These are phyloP conservation scores for Cylindrotheca fusiformis DNA, from an alignment of 108 stramenopile species.

Conservation along the genomic window DNA sequence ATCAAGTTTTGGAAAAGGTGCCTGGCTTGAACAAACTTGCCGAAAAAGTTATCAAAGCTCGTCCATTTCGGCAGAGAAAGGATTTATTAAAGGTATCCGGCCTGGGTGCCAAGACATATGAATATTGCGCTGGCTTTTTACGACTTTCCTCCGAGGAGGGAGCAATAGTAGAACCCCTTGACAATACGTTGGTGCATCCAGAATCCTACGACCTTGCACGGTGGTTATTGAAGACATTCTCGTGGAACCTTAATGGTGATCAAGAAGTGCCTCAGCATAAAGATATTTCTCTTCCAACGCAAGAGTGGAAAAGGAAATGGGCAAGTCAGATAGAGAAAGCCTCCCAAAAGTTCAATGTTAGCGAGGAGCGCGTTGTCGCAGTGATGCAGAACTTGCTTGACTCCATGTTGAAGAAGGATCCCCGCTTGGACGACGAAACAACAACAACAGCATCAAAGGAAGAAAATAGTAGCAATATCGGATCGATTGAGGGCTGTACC, in stretches of 20 bases:
- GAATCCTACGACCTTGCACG: slow-evolving; percentile 60
- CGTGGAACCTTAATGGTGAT: slow-evolving; percentile 29
- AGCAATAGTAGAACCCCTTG: slow-evolving; percentile 49
- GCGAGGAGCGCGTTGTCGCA: slow-evolving; percentile 33
- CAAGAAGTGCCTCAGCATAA: slow-evolving; percentile 15
- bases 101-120: slow-evolving; percentile 59
- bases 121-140: slow-evolving; percentile 63
- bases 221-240: slow-evolving; percentile 40
- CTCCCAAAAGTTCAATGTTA: slow-evolving; percentile 27
- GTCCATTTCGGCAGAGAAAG: slow-evolving; percentile 41
- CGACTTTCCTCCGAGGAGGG: slow-evolving; percentile 30
- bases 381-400: slow-evolving; percentile 46
- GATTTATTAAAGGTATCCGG: slow-evolving; percentile 55
- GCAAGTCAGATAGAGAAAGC: slow-evolving; percentile 29
- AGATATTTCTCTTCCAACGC: not conserved
- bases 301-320: slow-evolving; percentile 15
- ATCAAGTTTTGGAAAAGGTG: slow-evolving; percentile 50
- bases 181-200: slow-evolving; percentile 61
- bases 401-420: slow-evolving; percentile 55
- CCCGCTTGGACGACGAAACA: slow-evolving; percentile 20
- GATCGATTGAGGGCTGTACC: slow-evolving; percentile 2
- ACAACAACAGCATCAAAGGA: not conserved
- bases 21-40: slow-evolving; percentile 47
- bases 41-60: slow-evolving; percentile 35
- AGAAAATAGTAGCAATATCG: too few relatives aligned